Conservation (phyloP, 345 rosid genomes). For the Passiflora organensis region DNA sequence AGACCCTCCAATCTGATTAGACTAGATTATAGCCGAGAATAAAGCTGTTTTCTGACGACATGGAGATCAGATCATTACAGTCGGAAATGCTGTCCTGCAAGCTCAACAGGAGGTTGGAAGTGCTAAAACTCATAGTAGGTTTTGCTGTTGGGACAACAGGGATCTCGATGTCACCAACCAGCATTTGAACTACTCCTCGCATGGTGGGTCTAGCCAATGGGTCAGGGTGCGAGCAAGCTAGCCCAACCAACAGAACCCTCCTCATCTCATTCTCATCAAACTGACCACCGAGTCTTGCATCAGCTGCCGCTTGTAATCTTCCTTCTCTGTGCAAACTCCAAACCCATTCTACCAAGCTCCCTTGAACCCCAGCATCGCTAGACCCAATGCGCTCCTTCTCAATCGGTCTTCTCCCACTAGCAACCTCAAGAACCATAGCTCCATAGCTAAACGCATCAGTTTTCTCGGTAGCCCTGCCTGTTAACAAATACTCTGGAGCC, state of each 20-base stretch:
- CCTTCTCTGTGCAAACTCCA: slow-evolving; percentile 90
- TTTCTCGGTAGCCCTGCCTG: slow-evolving; percentile 88
- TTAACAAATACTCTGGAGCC: slow-evolving; percentile 86
- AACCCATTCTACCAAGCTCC: slow-evolving; percentile 95
- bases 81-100: slow-evolving; percentile 92
- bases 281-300: slow-evolving; percentile 56
- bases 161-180: slow-evolving; percentile 77
- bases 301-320: slow-evolving; percentile 57
- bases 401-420: slow-evolving; percentile 80
- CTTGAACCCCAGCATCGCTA: slow-evolving; percentile 34
- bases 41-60: slow-evolving; percentile 56
- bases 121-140: slow-evolving; percentile 80
- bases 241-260: slow-evolving; percentile 67
- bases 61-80: slow-evolving; percentile 48
- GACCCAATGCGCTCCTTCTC: slow-evolving; percentile 41
- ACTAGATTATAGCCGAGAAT: slow-evolving; percentile 25
- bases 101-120: slow-evolving; percentile 67
- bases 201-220: slow-evolving; percentile 72
- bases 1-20: background rate
- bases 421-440: slow-evolving; percentile 84
- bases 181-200: slow-evolving; percentile 85
- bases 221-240: slow-evolving; percentile 95
- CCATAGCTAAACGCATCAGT: slow-evolving; percentile 93
- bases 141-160: slow-evolving; percentile 78
- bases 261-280: slow-evolving; percentile 56